Conservation (phyloP, 768 basidiomycete genomes). For the Crassisporium funariophilum region DNA sequence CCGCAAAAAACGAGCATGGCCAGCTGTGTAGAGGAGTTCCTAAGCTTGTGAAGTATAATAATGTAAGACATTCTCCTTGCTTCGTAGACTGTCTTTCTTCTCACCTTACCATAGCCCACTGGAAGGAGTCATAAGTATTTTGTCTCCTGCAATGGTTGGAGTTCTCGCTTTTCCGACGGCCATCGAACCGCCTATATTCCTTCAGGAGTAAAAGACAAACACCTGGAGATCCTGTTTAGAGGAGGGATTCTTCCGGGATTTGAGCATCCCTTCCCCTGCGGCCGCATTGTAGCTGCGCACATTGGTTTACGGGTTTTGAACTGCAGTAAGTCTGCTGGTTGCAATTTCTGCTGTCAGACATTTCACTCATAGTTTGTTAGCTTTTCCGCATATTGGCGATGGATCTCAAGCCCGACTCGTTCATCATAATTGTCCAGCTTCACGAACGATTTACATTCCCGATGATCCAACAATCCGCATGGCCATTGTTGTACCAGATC, state of each 20-base stretch:
- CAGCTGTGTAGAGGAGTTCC: not conserved
- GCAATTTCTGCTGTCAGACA: no score
- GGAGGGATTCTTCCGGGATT: not conserved
- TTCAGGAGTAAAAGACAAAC: not conserved
- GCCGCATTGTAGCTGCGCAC: constrained; percentile 1
- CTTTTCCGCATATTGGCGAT: constrained; percentile 1
- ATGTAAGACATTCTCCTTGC: not conserved
- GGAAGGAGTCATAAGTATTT: not conserved
- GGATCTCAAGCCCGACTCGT: not conserved
- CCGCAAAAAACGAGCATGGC: not conserved
- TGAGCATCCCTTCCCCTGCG: not conserved
- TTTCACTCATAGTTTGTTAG: not conserved
- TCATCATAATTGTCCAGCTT: constrained; percentile 1
- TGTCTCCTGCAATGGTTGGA: constrained; percentile 2
- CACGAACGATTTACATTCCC: constrained; percentile 11
- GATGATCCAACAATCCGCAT: constrained; percentile 6
- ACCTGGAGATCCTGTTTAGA: not conserved
- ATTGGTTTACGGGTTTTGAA: not conserved
- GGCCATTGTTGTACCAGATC: constrained; percentile 4
- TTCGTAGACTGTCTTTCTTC: not conserved
- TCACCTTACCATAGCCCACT: no score
- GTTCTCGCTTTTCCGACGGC: not conserved
- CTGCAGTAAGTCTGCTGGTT: constrained; percentile 1
- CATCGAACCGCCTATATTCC: not conserved
- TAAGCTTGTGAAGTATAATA: not conserved